Evolutionary conservation across 306 rosid species (phyloP).

Genomic region (Quercus robur): DNA sequence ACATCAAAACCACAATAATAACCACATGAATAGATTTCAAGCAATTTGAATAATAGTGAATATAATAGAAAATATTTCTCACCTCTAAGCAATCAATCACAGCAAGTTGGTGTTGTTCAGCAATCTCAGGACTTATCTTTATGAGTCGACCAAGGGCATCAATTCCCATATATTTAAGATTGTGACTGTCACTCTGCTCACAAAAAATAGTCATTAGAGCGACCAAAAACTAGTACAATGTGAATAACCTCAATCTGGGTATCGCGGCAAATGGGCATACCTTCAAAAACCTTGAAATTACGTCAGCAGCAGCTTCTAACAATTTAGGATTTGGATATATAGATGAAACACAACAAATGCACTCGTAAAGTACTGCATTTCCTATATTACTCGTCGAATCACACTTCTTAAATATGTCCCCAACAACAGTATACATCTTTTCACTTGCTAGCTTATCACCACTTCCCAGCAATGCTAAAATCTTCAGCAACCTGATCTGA

Average conservation of each 20-base stretch:
- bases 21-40: neutral
- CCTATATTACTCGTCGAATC: slow-evolving; percentile 83
- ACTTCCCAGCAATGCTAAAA: slow-evolving; percentile 73
- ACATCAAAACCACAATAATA: no score
- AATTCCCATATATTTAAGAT: slow-evolving; percentile 96
- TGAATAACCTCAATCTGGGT: no score
- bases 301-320: slow-evolving; percentile 83
- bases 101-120: slow-evolving; percentile 95
- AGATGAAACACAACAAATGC: slow-evolving; percentile 78
- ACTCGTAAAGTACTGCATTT: slow-evolving; percentile 86
- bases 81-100: slow-evolving; percentile 99
- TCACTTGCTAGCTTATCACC: slow-evolving; percentile 93
- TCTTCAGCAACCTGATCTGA: slow-evolving; percentile 90
- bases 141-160: slow-evolving; percentile 93
- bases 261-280: slow-evolving; percentile 24
- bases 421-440: slow-evolving; percentile 76
- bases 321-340: slow-evolving; percentile 72
- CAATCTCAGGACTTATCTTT: slow-evolving; percentile 80
- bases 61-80: slow-evolving; percentile 22
- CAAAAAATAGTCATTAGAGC: slow-evolving; percentile 8
- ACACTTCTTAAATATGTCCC: slow-evolving; percentile 77
- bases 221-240: neutral
- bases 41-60: neutral
- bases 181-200: slow-evolving; percentile 93
- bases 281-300: slow-evolving; percentile 87